phyloP scores from a whole-genome alignment of 352 stramenopile species.

The Pythium folliculosum region DNA sequence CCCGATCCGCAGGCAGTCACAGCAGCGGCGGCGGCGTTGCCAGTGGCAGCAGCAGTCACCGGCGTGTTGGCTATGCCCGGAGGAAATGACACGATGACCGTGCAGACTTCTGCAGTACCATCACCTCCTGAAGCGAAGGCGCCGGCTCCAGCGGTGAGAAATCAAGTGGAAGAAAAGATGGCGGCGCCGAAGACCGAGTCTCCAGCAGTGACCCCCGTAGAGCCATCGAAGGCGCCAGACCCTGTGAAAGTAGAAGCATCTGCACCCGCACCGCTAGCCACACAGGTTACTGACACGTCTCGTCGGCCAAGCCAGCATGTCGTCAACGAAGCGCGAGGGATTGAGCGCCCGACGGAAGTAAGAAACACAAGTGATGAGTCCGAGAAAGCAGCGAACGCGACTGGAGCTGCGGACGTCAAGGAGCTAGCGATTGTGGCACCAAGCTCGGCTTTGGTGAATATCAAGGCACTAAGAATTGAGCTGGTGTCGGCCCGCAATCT shows the following conservation, averaged over 20 bases:
- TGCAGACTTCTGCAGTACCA: background rate
- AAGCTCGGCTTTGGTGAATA: background rate
- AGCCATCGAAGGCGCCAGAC: background rate
- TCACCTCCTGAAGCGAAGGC: background rate
- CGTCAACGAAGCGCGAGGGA: background rate
- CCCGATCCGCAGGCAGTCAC: background rate
- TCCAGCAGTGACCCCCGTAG: too few species aligned
- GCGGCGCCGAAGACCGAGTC: background rate
- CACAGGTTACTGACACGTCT: background rate
- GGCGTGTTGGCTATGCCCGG: too few species aligned
- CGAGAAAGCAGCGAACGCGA: background rate
- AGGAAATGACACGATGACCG: background rate
- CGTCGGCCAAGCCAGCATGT: background rate
- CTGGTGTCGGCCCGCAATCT: constrained; percentile 34
- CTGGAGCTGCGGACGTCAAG: background rate
- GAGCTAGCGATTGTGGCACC: too few species aligned
- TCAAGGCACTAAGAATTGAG: constrained; percentile 34
- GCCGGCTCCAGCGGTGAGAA: background rate
- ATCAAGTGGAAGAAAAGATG: background rate
- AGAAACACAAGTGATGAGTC: background rate
- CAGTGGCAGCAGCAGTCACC: too few species aligned
- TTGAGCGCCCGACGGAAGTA: background rate
- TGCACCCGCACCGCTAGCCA: background rate
- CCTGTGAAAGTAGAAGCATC: background rate
- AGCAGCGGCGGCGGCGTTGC: background rate